These are phyloP conservation scores for Teratosphaeria viscida DNA, from an alignment of 2,329 filamentous ascomycete genomes.

Conservation along the genomic window DNA sequence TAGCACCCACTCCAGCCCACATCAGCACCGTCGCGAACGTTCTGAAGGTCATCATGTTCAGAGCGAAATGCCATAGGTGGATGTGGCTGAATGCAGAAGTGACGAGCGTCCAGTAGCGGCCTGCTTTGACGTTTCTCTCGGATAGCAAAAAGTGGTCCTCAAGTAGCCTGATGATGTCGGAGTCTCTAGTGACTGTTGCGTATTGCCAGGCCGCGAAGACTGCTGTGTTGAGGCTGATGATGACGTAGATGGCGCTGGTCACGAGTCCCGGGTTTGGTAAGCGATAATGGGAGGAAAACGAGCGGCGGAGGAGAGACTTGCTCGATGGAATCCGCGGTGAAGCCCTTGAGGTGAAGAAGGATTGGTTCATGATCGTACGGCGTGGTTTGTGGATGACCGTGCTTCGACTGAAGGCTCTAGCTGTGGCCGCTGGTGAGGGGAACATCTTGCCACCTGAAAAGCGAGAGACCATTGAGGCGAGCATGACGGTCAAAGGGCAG, in stretches of 20 bases:
- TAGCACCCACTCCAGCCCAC: constrained; percentile 20
- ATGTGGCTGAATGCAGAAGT: constrained; percentile 33
- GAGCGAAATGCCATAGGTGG: constrained; percentile 25
- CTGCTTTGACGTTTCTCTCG: constrained; percentile 15
- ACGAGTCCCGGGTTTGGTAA: not conserved
- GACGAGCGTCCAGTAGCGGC: constrained; percentile 29
- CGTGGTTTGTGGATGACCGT: not conserved
- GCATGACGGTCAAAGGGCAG: not conserved
- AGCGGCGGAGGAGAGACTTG: not conserved
- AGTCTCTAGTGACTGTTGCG: constrained; percentile 12
- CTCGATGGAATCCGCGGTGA: not conserved
- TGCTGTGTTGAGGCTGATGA: constrained; percentile 32
- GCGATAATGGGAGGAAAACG: not conserved
- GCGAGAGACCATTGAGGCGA: not conserved
- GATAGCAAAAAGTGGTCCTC: constrained; percentile 26
- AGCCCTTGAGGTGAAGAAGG: not conserved
- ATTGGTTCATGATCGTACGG: not conserved
- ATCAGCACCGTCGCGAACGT: constrained; percentile 27
- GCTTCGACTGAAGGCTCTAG: not conserved
- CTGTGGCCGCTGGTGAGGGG: not conserved
- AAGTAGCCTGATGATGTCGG: constrained; percentile 10
- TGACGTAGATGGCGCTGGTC: constrained; percentile 5
- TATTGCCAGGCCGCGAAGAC: constrained; percentile 31
- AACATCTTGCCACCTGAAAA: not conserved
- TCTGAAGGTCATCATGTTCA: constrained; percentile 34